A percentile compares a stretch with the other conserved stretches of the same genome.
phyloP scores from a whole-genome alignment of 2,329 filamentous ascomycete genomes.

The Xylariaceae sp. region DNA sequence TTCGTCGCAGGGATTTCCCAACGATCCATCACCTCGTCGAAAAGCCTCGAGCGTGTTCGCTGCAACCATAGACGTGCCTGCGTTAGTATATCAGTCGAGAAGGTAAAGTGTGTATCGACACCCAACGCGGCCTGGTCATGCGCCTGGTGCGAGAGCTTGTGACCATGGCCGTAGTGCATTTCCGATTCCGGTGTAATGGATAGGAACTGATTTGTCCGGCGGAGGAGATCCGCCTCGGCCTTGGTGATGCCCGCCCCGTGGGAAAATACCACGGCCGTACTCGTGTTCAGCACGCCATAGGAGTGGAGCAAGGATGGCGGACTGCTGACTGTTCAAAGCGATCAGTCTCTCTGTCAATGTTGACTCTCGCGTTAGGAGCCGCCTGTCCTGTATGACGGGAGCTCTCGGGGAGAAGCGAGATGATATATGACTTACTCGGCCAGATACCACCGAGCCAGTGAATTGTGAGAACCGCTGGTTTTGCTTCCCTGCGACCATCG shows the following conservation, averaged over 20 bases:
- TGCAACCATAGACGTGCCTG: conserved; percentile 53
- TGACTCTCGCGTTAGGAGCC: not conserved
- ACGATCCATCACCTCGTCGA: conserved; percentile 33
- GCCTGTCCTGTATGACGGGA: too few relatives aligned
- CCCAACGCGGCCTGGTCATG: conserved; percentile 49
- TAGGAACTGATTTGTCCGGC: conserved; percentile 46
- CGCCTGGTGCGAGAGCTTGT: conserved; percentile 38
- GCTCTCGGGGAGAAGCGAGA: not conserved
- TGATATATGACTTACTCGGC: conserved; percentile 33
- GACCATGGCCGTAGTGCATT: conserved; percentile 52
- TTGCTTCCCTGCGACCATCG: not conserved
- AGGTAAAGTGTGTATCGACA: conserved; percentile 50
- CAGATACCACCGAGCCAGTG: conserved; percentile 39
- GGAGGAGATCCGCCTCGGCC: conserved; percentile 38
- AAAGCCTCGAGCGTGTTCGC: conserved; percentile 36
- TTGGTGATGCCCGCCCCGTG: conserved; percentile 44
- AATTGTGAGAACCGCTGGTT: conserved; percentile 40
- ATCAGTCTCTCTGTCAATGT: not conserved
- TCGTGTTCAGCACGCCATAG: conserved; percentile 38
- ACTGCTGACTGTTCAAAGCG: conserved; percentile 27
- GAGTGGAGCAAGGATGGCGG: conserved; percentile 35
- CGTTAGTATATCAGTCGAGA: conserved; percentile 43
- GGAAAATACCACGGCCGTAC: conserved; percentile 46
- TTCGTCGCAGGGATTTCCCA: conserved; percentile 42
- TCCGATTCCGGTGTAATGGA: conserved; percentile 55